Percentiles rank a stretch among this genome's conserved stretches.
Evolutionary conservation across 2,329 filamentous ascomycete species (phyloP).

Genomic region (Monosporascus sp.): DNA sequence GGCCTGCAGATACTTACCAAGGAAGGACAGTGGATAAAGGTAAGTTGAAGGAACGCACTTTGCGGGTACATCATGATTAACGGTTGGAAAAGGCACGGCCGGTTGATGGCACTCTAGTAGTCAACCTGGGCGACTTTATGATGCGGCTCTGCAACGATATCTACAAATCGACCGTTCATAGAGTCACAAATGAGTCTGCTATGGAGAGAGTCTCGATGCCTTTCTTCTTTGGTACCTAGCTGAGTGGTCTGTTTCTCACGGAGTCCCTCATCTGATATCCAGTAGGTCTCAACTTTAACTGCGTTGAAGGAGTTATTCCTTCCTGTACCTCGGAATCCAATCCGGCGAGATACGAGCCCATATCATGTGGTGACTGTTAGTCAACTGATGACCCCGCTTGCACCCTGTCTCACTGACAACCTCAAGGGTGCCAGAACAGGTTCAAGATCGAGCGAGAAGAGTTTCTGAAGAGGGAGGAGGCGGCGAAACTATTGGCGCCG

Average conservation of each 20-base stretch:
- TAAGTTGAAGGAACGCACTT: constrained; percentile 7
- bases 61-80: constrained; percentile 4
- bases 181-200: constrained; percentile 38
- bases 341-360: constrained; percentile 44
- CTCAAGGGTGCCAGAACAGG: constrained; percentile 26
- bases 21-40: constrained; percentile 38
- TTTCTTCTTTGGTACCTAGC: constrained; percentile 45
- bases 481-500: constrained; percentile 15
- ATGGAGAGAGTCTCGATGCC: constrained; percentile 47
- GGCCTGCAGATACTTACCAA: constrained; percentile 38
- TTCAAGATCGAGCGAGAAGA: constrained; percentile 26
- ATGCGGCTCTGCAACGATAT: constrained; percentile 45
- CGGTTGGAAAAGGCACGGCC: constrained; percentile 27
- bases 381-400: neutral
- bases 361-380: constrained; percentile 43
- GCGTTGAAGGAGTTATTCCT: constrained; percentile 41
- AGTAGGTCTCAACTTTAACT: constrained; percentile 45
- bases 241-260: neutral
- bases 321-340: constrained; percentile 40
- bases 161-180: constrained; percentile 46
- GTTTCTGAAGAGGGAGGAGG: constrained; percentile 19
- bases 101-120: constrained; percentile 41
- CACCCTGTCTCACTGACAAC: constrained; percentile 3
- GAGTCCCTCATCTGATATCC: neutral
- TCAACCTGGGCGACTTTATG: constrained; percentile 49